Percentiles rank a stretch among this genome's conserved stretches.
phyloP scores from a whole-genome alignment of 2,329 filamentous ascomycete genomes.

The Aspergillus luchuensis region DNA sequence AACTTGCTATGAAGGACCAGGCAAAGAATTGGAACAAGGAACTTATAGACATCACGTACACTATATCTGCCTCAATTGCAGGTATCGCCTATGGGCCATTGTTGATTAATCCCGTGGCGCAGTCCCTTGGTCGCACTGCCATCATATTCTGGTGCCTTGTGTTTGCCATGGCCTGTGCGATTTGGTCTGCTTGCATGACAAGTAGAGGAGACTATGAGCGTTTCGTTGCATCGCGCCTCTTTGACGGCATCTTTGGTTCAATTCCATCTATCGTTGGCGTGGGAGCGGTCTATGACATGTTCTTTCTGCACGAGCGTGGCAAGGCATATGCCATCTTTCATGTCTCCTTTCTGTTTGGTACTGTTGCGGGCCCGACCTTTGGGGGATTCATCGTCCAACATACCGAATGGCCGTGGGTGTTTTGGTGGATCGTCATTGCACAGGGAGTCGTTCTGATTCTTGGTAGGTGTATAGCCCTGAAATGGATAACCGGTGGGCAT shows the following conservation, averaged over 20 bases:
- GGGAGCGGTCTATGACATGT: conserved; percentile 1
- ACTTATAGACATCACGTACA: background rate
- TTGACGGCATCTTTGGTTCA: conserved; percentile 1
- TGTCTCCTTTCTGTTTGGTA: background rate
- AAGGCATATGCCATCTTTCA: conserved; percentile 1
- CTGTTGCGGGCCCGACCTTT: background rate
- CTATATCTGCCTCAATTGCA: background rate
- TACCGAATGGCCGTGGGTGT: conserved; percentile 1
- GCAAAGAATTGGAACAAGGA: background rate
- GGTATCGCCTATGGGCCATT: conserved; percentile 1
- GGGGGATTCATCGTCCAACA: conserved; percentile 1
- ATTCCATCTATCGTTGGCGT: background rate
- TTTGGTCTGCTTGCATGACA: conserved; percentile 3
- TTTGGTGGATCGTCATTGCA: conserved; percentile 1
- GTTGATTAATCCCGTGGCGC: background rate
- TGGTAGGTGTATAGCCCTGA: background rate
- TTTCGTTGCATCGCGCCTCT: conserved; percentile 2
- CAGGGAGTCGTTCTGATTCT: background rate
- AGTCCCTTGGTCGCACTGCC: background rate
- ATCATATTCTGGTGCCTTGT: conserved; percentile 1
- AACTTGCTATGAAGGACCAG: conserved; percentile 1
- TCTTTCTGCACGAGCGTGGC: conserved; percentile 4
- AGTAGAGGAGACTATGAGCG: background rate
- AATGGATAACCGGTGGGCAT: no score
- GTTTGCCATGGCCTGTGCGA: conserved; percentile 3